Conservation (phyloP, 2,329 filamentous ascomycete genomes). For the Tothia fuscella region DNA sequence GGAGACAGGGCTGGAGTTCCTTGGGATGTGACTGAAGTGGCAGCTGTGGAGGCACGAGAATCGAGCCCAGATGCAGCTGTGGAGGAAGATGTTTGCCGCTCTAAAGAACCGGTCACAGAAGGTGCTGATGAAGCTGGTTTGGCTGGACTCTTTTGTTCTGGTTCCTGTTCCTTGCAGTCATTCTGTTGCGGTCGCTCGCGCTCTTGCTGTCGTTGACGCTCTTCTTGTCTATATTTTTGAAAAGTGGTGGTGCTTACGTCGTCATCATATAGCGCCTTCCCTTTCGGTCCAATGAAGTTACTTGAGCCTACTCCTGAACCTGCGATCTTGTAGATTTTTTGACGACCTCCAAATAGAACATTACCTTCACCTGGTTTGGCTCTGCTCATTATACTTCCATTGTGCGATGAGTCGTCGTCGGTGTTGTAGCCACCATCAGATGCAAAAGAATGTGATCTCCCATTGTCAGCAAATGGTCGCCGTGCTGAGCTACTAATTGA, state of each 20-base stretch:
- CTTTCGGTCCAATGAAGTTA: slow-evolving; percentile 32
- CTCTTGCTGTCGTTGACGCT: slow-evolving; percentile 38
- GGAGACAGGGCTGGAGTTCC: slow-evolving; percentile 24
- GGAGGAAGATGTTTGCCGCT: slow-evolving; percentile 69
- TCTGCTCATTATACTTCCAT: slow-evolving; percentile 69
- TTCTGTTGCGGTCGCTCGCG: slow-evolving; percentile 29
- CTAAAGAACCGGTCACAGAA: slow-evolving; percentile 51
- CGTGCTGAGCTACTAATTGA: slow-evolving; percentile 52
- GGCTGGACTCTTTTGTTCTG: slow-evolving; percentile 32
- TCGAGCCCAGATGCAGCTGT: slow-evolving; percentile 67
- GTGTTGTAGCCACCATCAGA: slow-evolving; percentile 47
- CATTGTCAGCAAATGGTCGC: slow-evolving; percentile 24
- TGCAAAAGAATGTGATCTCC: slow-evolving; percentile 53
- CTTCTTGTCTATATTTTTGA: slow-evolving; percentile 55
- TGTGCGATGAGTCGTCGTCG: slow-evolving; percentile 53
- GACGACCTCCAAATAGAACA: slow-evolving; percentile 82
- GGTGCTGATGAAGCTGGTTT: slow-evolving; percentile 36
- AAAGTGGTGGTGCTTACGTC: slow-evolving; percentile 77
- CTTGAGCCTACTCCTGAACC: slow-evolving; percentile 34
- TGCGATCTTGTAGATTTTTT: slow-evolving; percentile 86
- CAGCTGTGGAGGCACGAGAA: slow-evolving; percentile 68
- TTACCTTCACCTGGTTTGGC: slow-evolving; percentile 80
- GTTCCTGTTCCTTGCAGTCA: slow-evolving; percentile 28
- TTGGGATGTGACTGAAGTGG: slow-evolving; percentile 79
- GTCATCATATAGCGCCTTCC: slow-evolving; percentile 68